These are phyloP conservation scores for Bocquillonia castaneifolia DNA, from an alignment of 441 rosid genomes.

Conservation along the genomic window DNA sequence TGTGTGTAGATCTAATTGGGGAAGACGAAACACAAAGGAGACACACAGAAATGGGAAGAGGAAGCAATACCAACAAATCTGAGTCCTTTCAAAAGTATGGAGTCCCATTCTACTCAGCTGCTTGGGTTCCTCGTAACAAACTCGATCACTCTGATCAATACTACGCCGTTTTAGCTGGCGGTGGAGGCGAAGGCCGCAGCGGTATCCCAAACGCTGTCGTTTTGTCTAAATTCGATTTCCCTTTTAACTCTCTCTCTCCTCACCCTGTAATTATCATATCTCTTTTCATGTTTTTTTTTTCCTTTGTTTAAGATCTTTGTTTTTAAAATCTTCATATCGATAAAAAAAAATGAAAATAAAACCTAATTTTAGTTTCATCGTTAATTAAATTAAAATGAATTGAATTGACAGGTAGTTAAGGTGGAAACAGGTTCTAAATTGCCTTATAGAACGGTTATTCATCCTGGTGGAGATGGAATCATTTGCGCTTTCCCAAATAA, in stretches of 20 bases:
- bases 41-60: constrained; percentile 22
- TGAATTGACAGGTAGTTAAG: constrained; percentile 43
- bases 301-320: no score
- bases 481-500: constrained; percentile 59
- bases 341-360: no score
- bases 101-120: constrained; percentile 72
- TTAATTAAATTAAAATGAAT: not conserved
- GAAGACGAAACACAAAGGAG: no score
- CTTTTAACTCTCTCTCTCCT: constrained; percentile 52
- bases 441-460: constrained; percentile 83
- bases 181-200: constrained; percentile 83
- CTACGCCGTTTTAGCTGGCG: constrained; percentile 63
- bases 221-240: constrained; percentile 46
- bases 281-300: no score
- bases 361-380: no score
- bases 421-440: constrained; percentile 46
- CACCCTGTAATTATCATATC: constrained; percentile 51
- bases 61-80: constrained; percentile 20
- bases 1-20: no score
- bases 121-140: constrained; percentile 53
- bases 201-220: constrained; percentile 73
- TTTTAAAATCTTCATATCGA: no score
- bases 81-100: constrained; percentile 62
- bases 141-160: constrained; percentile 23
- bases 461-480: constrained; percentile 68